Conservation (phyloP, 768 basidiomycete species). For the Boletus pseudopeckii region DNA sequence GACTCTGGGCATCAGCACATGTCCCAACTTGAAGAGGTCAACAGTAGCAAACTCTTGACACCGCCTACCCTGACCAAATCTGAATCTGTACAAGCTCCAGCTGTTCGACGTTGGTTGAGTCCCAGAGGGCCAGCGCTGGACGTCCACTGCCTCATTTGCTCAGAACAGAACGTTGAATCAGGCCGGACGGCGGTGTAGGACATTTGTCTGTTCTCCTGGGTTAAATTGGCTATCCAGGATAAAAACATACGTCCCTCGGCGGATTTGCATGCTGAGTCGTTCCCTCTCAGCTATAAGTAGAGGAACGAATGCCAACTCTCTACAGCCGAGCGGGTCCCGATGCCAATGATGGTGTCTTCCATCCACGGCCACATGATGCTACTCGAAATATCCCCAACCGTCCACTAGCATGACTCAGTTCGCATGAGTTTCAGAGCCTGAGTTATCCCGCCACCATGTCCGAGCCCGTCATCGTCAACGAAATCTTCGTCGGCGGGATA, state of each 20-base stretch:
- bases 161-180: background rate
- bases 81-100: background rate
- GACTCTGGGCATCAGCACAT: too few species aligned
- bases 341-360: background rate
- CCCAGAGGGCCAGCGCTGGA: too few species aligned
- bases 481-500: conserved; percentile 27
- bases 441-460: conserved; percentile 16
- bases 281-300: background rate
- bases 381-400: background rate
- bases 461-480: conserved; percentile 6
- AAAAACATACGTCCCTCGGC: too few species aligned
- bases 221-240: background rate
- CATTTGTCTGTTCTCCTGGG: background rate
- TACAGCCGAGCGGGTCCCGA: too few species aligned
- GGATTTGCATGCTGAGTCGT: background rate
- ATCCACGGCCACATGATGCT: background rate
- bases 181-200: background rate
- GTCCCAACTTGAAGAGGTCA: background rate
- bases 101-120: background rate
- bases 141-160: too few species aligned
- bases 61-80: background rate
- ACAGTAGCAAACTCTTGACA: background rate
- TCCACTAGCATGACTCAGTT: background rate
- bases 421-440: background rate
- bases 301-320: background rate